phyloP scores from a whole-genome alignment of 2,329 filamentous ascomycete species.

The Alternaria infectoria region DNA sequence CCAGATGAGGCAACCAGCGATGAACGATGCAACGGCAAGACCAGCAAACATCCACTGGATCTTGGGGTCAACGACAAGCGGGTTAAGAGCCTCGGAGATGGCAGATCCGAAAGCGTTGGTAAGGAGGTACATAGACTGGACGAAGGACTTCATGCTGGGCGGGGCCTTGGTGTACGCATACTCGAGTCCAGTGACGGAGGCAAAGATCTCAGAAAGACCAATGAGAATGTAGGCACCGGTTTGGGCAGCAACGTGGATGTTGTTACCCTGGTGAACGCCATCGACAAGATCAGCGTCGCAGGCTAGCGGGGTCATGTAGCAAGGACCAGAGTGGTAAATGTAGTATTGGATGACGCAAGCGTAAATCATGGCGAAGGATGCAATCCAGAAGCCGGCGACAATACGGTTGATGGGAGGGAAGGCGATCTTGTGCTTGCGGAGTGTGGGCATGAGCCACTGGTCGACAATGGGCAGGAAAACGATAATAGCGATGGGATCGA shows the following conservation, averaged over 20 bases:
- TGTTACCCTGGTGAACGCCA: constrained; percentile 44
- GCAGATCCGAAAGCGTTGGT: constrained; percentile 67
- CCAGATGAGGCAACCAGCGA: constrained; percentile 46
- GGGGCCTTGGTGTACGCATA: constrained; percentile 58
- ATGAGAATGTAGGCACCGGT: constrained; percentile 57
- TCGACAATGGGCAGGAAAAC: constrained; percentile 56
- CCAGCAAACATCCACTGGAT: constrained; percentile 67
- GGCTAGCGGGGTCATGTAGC: constrained; percentile 52
- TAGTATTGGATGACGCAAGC: constrained; percentile 64
- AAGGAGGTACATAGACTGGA: constrained; percentile 64
- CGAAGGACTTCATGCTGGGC: constrained; percentile 56
- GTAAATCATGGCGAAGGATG: constrained; percentile 60
- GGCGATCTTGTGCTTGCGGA: constrained; percentile 51
- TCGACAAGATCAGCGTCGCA: constrained; percentile 38
- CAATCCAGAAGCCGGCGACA: constrained; percentile 59
- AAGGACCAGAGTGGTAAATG: constrained; percentile 62
- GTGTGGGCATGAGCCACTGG: constrained; percentile 50
- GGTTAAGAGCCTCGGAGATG: constrained; percentile 68
- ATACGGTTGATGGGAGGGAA: constrained; percentile 62
- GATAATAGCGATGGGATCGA: constrained; percentile 55
- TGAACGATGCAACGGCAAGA: constrained; percentile 37
- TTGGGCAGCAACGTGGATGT: constrained; percentile 55
- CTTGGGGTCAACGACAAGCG: constrained; percentile 67
- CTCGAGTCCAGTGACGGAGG: constrained; percentile 55
- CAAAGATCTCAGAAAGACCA: constrained; percentile 56